Evolutionary conservation across 2,329 filamentous ascomycete species (phyloP).

Genomic region (Xylaria sp.): DNA sequence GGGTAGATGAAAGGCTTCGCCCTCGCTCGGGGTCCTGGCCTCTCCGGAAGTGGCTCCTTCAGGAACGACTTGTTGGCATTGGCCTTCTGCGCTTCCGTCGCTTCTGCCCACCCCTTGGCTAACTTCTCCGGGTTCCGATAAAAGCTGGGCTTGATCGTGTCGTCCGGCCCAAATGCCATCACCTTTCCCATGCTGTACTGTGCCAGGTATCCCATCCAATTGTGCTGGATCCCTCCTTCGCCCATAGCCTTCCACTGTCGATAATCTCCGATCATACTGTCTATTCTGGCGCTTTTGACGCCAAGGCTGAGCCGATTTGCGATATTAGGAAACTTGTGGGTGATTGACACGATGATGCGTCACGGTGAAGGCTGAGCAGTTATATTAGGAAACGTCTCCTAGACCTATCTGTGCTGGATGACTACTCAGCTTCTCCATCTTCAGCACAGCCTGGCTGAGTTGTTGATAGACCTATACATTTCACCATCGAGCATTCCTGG

Average conservation of each 20-base stretch:
- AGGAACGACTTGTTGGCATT: constrained; percentile 20
- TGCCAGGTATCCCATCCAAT: constrained; percentile 15
- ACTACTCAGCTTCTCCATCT: no score
- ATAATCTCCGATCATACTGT: constrained; percentile 10
- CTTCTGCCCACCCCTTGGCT: constrained; percentile 17
- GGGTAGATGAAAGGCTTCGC: constrained; percentile 20
- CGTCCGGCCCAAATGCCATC: constrained; percentile 15
- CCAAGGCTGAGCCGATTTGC: constrained; percentile 3
- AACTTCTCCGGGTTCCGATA: constrained; percentile 18
- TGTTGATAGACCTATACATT: no score
- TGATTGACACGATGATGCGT: no score
- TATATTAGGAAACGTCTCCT: no score
- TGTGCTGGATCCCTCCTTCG: constrained; percentile 13
- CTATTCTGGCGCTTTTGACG: constrained; percentile 6
- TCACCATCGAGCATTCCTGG: background rate
- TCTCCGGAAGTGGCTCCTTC: constrained; percentile 14
- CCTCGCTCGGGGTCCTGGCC: constrained; percentile 17
- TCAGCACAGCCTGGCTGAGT: no score
- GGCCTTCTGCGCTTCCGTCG: constrained; percentile 19
- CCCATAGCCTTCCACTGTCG: constrained; percentile 21
- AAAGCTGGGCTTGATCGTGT: constrained; percentile 21
- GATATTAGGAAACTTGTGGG: no score
- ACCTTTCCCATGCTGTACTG: constrained; percentile 13
- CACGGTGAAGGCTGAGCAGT: background rate
- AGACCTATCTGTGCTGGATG: no score